Base-by-base conservation (phyloP, 768 basidiomycete genomes). In the Lactarius evosmus region DNA sequence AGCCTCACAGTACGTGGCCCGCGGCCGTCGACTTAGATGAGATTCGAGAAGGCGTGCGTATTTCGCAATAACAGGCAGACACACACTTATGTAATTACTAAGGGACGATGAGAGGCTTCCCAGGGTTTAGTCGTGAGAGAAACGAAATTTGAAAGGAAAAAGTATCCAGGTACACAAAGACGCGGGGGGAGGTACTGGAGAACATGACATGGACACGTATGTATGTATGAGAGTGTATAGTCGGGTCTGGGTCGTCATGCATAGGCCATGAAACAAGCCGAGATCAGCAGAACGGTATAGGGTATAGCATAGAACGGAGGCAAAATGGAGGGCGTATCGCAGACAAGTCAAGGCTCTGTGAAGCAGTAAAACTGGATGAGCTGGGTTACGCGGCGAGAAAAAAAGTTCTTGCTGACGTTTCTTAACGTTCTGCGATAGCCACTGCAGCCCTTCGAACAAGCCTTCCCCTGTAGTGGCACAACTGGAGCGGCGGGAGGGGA, bases 381-480 rank as follows among this genome's bases (percentile, higher is more conserved):
- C 12, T n/a, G 8, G 11, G 56, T 30, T 9, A 29, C 16, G 36
- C 50, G 41, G 19, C 4, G n/a, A 22, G 54, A 41, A 19, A 56
- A 69, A 66, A 52, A 67, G 61, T 70, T 80, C 75, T 76, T 83
- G 85, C 76, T 91, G 88, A 67, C 89, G 88, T 75, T 93, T 93
- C 83, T 96, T 95, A 72, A 97, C 93, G 74, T 97, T 97, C 78
- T 95, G 93, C 58, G 93, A 95, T 70, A 98, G 79, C 95, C 95
- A 98, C 76, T 95, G 93, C 52, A 98, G 84, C 49, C 96, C 96
- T 75, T 98, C 96, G 70, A 98, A 96, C 19, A 98, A 81, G 61
- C 96, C 96, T 75, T 98, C 96, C 33, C 96, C 96, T 30, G 94
- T 95, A 32, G 94, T 95, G 19, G 95, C 95, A 72, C 95, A 97